Conservation (phyloP, 2,329 filamentous ascomycete species). For the Thielaviopsis euricoi region DNA sequence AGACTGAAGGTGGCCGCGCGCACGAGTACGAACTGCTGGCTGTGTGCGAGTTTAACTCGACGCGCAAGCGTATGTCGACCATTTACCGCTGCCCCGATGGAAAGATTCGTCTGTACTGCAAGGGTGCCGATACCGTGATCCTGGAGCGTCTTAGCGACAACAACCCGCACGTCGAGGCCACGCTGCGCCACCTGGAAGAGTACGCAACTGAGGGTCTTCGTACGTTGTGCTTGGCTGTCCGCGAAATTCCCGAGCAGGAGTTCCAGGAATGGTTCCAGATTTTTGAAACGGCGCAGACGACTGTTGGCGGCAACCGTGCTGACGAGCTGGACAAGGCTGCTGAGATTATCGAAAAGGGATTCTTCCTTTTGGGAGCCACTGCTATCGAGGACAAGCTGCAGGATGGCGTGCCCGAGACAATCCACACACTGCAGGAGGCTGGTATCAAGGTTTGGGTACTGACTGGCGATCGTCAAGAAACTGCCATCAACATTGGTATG, state of each 20-base stretch:
- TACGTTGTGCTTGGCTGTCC: conserved; percentile 87
- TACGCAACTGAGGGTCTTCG: conserved; percentile 92
- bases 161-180: conserved; percentile 78
- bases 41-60: conserved; percentile 91
- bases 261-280: conserved; percentile 76
- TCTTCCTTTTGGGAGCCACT: conserved; percentile 82
- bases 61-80: conserved; percentile 91
- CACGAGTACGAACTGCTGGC: conserved; percentile 80
- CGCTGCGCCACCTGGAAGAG: conserved; percentile 88
- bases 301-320: conserved; percentile 77
- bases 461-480: conserved; percentile 94
- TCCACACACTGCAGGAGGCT: conserved; percentile 88
- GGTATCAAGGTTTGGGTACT: conserved; percentile 98
- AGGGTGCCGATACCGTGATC: conserved; percentile 95
- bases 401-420: conserved; percentile 94
- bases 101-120: conserved; percentile 84
- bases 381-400: conserved; percentile 95
- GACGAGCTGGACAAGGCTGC: conserved; percentile 95
- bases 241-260: conserved; percentile 79
- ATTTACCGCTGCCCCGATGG: conserved; percentile 95
- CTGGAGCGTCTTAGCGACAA: conserved; percentile 64
- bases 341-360: conserved; percentile 84
- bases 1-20: conserved; percentile 46
- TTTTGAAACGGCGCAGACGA: conserved; percentile 76
- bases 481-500: conserved; percentile 99